Conservation (phyloP, 1,284 basidiomycete genomes). For the Xerocomus amazonicus region DNA sequence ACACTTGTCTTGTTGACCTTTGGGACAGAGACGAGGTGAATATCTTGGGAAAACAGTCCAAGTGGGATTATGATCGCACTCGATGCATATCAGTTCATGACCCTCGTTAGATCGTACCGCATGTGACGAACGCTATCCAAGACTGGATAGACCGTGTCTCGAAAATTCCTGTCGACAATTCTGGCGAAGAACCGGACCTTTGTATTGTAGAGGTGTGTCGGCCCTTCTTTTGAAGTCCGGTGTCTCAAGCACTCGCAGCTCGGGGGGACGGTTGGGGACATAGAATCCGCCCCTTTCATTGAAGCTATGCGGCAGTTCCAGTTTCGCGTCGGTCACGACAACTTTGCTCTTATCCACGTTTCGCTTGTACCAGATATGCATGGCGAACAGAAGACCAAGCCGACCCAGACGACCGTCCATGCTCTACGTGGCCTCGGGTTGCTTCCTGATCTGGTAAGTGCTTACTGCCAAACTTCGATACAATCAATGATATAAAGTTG, state of each 20-base stretch:
- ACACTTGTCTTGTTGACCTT: constrained; percentile 18
- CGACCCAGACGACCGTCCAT: constrained; percentile 96
- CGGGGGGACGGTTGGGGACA: constrained; percentile 94
- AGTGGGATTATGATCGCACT: constrained; percentile 37
- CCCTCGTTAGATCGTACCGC: constrained; percentile 82
- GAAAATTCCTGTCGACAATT: constrained; percentile 92
- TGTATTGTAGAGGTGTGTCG: constrained; percentile 87
- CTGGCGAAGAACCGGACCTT: constrained; percentile 90
- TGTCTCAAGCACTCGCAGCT: constrained; percentile 50
- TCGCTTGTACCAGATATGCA: constrained; percentile 98
- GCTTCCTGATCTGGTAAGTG: constrained; percentile 79
- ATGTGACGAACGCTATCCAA: constrained; percentile 96
- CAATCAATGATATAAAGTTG: background rate
- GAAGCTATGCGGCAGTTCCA: constrained; percentile 99
- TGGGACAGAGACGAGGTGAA: constrained; percentile 80
- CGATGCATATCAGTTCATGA: constrained; percentile 1
- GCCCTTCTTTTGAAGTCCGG: background rate
- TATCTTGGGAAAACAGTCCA: constrained; percentile 98
- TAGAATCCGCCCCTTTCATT: constrained; percentile 95
- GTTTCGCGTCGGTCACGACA: constrained; percentile 95
- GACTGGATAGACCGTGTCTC: constrained; percentile 98
- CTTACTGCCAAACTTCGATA: background rate
- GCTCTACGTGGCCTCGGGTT: constrained; percentile 92
- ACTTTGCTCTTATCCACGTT: constrained; percentile 97
- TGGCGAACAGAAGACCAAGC: constrained; percentile 99